Base-by-base conservation (phyloP, 306 rosid species). In the Fragaria nilgerrensis region DNA sequence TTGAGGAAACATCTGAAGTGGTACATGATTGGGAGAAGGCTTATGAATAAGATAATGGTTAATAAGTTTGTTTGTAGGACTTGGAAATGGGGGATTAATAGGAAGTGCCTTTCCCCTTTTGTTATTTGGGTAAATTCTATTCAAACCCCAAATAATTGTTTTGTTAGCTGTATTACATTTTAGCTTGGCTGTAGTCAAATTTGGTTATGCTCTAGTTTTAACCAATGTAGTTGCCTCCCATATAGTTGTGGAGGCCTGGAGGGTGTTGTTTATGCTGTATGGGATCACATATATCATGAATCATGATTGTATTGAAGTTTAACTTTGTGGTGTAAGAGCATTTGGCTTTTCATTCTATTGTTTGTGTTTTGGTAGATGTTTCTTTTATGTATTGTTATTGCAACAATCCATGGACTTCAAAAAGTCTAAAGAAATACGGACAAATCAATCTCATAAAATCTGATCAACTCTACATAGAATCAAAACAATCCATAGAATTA, bases 11-110 rank as follows among this genome's bases (percentile, higher is more conserved):
- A 71, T 86, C 83, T 74, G 96, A 89, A 77, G 97, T 85, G 80
- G 89, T 85, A 17, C 96, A 93, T 79, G 98, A 93, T 75, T 93
- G 96, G 98, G 98, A 93, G 87, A 81, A 86, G 81, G 93, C 97
- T 76, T 89, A 76, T 77, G 93, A 88, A 52, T 87, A 77, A 80
- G 53, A 45, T 10, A 19, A 45, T 55, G 62, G 68, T 62, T 37
- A 68, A 84, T 25, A 22, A 9, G 27, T 41, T 49, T 34, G 37
- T 59, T 23, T 48, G 75, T 73, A 32, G 77, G 74, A 25, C 48
- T 61, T 48, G 63, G 45, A 64, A 52, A 68, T 48, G 72, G 83
- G 75, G 76, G 68, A 41, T 5, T 62, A 39, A 59, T 68, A 55
- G 80, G 53, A 8, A 48, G 34, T 55, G 68, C 61, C 68, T 69